phyloP scores from a whole-genome alignment of 495 filamentous ascomycete species.

The Diplogelasinospora grovesii region DNA sequence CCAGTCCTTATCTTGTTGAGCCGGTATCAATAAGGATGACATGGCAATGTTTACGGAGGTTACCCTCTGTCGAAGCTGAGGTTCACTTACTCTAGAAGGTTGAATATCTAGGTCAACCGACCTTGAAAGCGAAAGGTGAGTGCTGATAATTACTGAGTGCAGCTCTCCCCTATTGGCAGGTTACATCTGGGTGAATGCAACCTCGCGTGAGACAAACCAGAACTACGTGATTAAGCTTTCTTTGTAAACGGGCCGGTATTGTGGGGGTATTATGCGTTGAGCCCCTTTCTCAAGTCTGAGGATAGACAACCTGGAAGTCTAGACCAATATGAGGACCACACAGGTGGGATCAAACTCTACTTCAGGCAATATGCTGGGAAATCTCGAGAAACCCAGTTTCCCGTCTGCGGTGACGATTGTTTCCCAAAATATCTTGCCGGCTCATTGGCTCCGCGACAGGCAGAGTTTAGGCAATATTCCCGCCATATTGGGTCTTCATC shows the following conservation, averaged over 20 bases:
- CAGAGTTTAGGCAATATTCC: conserved; percentile 9
- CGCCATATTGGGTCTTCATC: conserved; percentile 1
- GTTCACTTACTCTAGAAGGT: no score
- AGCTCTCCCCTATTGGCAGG: no score
- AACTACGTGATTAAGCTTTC: conserved; percentile 3
- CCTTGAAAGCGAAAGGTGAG: no score
- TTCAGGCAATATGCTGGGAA: conserved; percentile 10
- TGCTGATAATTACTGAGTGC: no score
- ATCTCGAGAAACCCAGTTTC: conserved; percentile 7
- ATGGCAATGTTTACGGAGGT: no score
- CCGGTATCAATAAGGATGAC: no score
- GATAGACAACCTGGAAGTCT: neutral
- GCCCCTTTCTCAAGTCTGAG: neutral
- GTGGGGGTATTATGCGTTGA: no score
- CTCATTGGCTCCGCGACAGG: neutral
- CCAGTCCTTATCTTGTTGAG: no score
- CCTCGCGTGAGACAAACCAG: neutral
- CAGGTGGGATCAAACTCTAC: conserved; percentile 4
- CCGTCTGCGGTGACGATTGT: conserved; percentile 2
- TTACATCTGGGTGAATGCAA: conserved; percentile 4
- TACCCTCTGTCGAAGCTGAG: no score
- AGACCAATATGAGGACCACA: conserved; percentile 5
- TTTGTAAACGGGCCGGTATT: neutral
- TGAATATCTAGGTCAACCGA: no score
- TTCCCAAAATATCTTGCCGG: conserved; percentile 2